Percentiles rank a stretch among this genome's conserved stretches.
Conservation (phyloP, 2,329 filamentous ascomycete species). For the Colletotrichum godetiae region DNA sequence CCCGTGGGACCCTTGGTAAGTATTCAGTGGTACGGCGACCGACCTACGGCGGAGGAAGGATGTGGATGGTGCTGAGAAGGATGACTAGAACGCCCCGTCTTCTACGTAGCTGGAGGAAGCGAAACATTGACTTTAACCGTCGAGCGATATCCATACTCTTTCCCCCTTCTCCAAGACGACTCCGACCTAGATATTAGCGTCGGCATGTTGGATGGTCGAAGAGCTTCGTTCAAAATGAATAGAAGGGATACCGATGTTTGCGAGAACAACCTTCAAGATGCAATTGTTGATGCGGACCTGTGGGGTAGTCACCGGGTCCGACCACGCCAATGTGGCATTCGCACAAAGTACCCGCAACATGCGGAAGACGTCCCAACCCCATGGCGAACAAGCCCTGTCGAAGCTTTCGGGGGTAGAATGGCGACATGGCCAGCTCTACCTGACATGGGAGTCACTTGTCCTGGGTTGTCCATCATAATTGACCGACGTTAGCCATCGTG, state of each 20-base stretch:
- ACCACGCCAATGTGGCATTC: not conserved
- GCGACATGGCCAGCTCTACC: not conserved
- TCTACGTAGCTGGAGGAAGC: not conserved
- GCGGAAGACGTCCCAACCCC: conserved; percentile 29
- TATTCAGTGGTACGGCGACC: not conserved
- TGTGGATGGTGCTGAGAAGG: not conserved
- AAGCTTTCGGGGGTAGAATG: conserved; percentile 4
- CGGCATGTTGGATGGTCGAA: not conserved
- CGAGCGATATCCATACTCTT: not conserved
- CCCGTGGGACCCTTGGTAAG: not conserved
- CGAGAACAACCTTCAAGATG: not conserved
- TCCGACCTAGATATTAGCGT: not conserved
- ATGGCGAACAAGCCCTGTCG: conserved; percentile 21
- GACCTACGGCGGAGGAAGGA: not conserved
- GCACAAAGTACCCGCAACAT: conserved; percentile 16
- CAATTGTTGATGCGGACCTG: conserved; percentile 10
- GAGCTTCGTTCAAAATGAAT: not conserved
- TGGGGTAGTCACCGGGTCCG: not conserved
- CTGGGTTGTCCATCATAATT: conserved; percentile 11
- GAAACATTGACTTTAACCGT: not conserved
- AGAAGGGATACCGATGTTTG: conserved; percentile 3
- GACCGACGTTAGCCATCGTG: conserved; percentile 4
- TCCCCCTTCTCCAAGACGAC: not conserved
- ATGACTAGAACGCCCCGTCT: not conserved
- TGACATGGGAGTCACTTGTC: conserved; percentile 11